Conservation (phyloP, 2,329 filamentous ascomycete genomes). For the Aspergillus fijiensis region DNA sequence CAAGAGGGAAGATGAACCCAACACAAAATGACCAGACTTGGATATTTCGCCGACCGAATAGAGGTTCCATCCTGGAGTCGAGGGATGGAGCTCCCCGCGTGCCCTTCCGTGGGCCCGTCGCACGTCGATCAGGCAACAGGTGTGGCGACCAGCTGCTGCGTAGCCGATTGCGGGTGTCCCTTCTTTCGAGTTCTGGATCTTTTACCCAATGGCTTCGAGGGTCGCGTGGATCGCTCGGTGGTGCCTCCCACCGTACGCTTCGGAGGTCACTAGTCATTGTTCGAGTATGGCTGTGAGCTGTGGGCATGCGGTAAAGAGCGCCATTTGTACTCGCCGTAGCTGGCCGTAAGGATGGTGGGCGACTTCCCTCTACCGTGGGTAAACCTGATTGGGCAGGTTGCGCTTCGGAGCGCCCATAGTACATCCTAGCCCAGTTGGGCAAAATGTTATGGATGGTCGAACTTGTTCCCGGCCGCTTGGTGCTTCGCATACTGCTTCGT, state of each 20-base stretch:
- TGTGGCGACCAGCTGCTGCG: constrained; percentile 72
- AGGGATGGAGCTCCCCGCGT: constrained; percentile 73
- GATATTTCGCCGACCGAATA: constrained; percentile 66
- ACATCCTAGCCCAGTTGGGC: constrained; percentile 58
- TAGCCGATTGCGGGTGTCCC: constrained; percentile 44
- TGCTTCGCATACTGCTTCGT: constrained; percentile 38
- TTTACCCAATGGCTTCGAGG: constrained; percentile 46
- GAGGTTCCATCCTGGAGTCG: constrained; percentile 61
- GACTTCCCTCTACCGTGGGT: constrained; percentile 33
- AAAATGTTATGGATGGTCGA: constrained; percentile 47
- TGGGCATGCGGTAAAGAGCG: constrained; percentile 31
- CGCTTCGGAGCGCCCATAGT: constrained; percentile 66
- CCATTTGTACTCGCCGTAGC: constrained; percentile 31
- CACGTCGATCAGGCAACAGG: constrained; percentile 62
- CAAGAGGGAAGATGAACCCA: constrained; percentile 75
- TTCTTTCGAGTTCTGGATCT: constrained; percentile 25
- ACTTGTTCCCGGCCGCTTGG: constrained; percentile 43
- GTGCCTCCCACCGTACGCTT: constrained; percentile 11
- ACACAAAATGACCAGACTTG: constrained; percentile 73
- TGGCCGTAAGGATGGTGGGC: constrained; percentile 30
- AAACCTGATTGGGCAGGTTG: constrained; percentile 51
- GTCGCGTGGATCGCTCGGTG: constrained; percentile 35
- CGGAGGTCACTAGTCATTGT: constrained; percentile 25
- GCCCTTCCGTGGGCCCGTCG: constrained; percentile 53
- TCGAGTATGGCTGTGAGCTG: constrained; percentile 32